Conservation (phyloP, 1,284 basidiomycete species). For the Naganishia liquefaciens region DNA sequence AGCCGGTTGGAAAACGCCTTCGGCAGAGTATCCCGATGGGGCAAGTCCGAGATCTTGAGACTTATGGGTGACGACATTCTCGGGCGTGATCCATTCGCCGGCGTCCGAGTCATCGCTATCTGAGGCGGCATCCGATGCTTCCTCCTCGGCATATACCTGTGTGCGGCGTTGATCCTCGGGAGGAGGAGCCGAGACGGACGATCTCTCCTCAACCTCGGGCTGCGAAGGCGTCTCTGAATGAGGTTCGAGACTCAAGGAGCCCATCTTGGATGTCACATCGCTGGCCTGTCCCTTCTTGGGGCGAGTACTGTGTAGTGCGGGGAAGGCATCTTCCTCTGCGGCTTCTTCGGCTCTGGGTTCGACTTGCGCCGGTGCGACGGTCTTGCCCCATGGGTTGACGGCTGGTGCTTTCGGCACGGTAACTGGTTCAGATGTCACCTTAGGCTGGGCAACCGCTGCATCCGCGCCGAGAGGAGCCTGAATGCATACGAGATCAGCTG, state of each 20-base stretch:
- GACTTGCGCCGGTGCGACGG: conserved; percentile 55
- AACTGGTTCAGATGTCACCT: conserved; percentile 67
- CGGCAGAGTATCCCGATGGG: conserved; percentile 53
- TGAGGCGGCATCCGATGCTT: conserved; percentile 65
- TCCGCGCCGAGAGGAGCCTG: conserved; percentile 1
- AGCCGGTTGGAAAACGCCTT: conserved; percentile 15
- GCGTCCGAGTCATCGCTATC: conserved; percentile 70
- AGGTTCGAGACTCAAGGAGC: conserved; percentile 21
- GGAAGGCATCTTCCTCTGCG: conserved; percentile 48
- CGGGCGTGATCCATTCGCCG: conserved; percentile 96
- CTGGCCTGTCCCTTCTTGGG: conserved; percentile 55
- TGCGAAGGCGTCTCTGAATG: conserved; percentile 15
- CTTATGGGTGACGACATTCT: conserved; percentile 84
- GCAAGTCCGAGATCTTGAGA: conserved; percentile 80
- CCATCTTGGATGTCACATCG: conserved; percentile 24
- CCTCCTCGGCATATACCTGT: conserved; percentile 61
- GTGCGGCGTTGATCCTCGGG: conserved; percentile 29
- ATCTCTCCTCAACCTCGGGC: conserved; percentile 20
- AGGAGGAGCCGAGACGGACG: not conserved
- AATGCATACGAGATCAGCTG: not conserved
- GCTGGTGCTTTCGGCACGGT: conserved; percentile 62
- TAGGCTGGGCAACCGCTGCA: conserved; percentile 60
- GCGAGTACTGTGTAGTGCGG: conserved; percentile 40
- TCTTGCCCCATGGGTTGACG: conserved; percentile 51
- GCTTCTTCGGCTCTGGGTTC: conserved; percentile 57